Base-by-base conservation (phyloP, 2,329 filamentous ascomycete species). In the Dactylellina leptospora region DNA sequence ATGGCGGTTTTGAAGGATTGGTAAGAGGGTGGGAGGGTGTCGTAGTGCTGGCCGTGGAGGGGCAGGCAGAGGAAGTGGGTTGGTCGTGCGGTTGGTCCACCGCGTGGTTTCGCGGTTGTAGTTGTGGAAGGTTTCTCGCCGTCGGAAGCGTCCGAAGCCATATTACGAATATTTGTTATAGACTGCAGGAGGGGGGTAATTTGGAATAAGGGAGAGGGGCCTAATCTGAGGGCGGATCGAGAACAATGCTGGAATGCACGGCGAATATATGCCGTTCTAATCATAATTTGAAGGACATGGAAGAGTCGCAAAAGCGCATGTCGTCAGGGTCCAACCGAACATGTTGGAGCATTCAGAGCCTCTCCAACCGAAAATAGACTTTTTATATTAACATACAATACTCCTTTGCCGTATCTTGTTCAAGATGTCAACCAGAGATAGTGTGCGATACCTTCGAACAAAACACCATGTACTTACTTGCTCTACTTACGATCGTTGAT, bases 31-130 rank as follows among this genome's bases (percentile, higher is more conserved):
- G 96, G 84, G 77, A 92, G 88, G 0, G 85, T 83, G 27, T 10
- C 5, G 30, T 64, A 60, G 30, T 64, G 51, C 0, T 81, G 60
- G 1, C 86, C 91, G 48, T 89, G 82, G 5, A 97, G 85, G 0
- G 92, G 89, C 50, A 93, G 82, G 79, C 88, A 91, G 42, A 93
- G 82, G 77, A 93, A 93, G 79, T 93, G 90, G 2, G 90, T 93
- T 13, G 87, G 83, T 9, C 81, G 80, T 4, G 82, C 79, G n/a
- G n/a, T n/a, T n/a, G n/a, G n/a, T n/a, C n/a, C n/a, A 70, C 73
- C 3, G 28, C 2, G 28, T 2, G 28, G 33, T 28, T 23, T 50
- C n/a, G 27, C 13, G 5, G 40, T 5, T 28, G 23, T 23, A 20
- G n/a, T 20, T 0, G 6, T 23, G 20, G 18, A 38, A 13, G 42